phyloP scores from a whole-genome alignment of 305 asterid genomes.

The Lippia alba region DNA sequence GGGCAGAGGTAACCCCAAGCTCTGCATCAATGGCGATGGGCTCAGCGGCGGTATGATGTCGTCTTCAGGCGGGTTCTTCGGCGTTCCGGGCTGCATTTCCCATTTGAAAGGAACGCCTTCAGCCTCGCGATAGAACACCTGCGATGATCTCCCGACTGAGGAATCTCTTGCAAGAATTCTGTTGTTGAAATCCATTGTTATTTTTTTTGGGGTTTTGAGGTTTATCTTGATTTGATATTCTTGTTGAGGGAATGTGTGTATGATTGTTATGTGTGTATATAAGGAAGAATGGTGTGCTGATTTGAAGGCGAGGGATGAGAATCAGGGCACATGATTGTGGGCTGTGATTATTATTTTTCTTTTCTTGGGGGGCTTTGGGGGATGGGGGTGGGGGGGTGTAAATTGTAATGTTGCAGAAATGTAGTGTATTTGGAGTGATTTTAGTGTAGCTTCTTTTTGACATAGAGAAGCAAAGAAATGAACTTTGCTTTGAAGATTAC shows the following conservation, averaged over 20 bases:
- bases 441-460: slow-evolving; percentile 37
- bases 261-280: slow-evolving; percentile 4
- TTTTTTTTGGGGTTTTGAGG: slow-evolving; percentile 48
- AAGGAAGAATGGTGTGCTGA: slow-evolving; percentile 36
- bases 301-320: slow-evolving; percentile 57
- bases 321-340: slow-evolving; percentile 59
- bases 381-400: slow-evolving; percentile 21
- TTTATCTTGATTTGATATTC: neutral
- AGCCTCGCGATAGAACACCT: slow-evolving; percentile 45
- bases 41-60: slow-evolving; percentile 58
- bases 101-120: slow-evolving; percentile 85
- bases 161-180: slow-evolving; percentile 59
- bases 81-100: slow-evolving; percentile 83
- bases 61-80: slow-evolving; percentile 56
- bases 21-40: slow-evolving; percentile 71
- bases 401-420: slow-evolving; percentile 24
- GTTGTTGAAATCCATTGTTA: slow-evolving; percentile 41
- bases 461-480: slow-evolving; percentile 60
- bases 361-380: too few relatives aligned
- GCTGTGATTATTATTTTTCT: neutral
- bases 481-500: slow-evolving; percentile 54
- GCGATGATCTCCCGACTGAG: slow-evolving; percentile 60
- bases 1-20: slow-evolving; percentile 57
- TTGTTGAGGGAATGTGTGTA: neutral
- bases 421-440: slow-evolving; percentile 30